Percentiles rank a stretch among this genome's conserved stretches.
Evolutionary conservation across 106 monocot species (phyloP).

Genomic region (Xerophyta viscosa): DNA sequence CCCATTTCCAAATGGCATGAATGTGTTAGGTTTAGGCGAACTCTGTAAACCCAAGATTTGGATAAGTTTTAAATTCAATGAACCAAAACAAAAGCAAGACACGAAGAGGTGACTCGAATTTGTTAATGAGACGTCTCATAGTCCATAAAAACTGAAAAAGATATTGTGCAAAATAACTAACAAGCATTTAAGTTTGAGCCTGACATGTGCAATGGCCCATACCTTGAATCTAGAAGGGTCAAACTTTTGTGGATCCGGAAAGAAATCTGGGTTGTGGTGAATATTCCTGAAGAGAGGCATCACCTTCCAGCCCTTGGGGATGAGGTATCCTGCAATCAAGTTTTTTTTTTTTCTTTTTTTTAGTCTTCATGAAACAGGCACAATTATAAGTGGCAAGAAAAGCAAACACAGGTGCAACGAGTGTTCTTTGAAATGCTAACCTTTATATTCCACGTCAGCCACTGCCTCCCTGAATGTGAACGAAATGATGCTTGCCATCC

Average conservation of each 20-base stretch:
- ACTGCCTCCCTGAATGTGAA: constrained; percentile 93
- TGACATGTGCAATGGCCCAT: constrained; percentile 8
- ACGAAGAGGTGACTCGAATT: background rate
- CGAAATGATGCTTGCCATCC: constrained; percentile 93
- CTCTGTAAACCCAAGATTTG: constrained; percentile 16
- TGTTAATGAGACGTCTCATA: background rate
- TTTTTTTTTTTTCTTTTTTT: no score
- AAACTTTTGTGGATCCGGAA: constrained; percentile 59
- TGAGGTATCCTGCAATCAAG: constrained; percentile 50
- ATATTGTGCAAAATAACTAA: no score
- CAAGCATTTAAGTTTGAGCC: background rate
- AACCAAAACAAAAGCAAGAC: background rate
- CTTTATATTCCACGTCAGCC: constrained; percentile 84
- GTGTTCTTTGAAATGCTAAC: no score
- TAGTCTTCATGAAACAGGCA: no score
- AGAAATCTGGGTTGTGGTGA: constrained; percentile 77
- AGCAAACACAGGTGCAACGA: no score
- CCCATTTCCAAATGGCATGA: constrained; percentile 81
- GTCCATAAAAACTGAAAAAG: no score
- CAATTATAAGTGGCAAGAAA: background rate
- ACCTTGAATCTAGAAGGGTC: constrained; percentile 83
- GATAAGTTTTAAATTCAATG: no score
- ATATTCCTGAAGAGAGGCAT: constrained; percentile 95
- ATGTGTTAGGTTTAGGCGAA: constrained; percentile 69
- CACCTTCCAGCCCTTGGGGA: constrained; percentile 96